Evolutionary conservation across 768 basidiomycete species (phyloP).

Genomic region (Suillus clintonianus): DNA sequence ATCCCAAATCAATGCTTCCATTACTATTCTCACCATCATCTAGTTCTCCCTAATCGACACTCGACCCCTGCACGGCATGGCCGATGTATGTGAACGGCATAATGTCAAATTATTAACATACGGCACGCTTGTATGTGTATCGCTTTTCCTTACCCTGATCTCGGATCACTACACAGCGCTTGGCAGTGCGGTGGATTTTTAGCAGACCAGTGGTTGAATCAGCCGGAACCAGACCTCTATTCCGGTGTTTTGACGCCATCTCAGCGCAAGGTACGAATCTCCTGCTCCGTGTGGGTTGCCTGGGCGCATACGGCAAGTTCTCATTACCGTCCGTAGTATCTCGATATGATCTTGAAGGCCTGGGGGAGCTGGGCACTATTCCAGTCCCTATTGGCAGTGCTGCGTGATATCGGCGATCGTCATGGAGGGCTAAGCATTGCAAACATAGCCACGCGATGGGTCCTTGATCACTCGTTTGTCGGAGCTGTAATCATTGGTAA

Average conservation of each 20-base stretch:
- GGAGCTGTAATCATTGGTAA: constrained; percentile 80
- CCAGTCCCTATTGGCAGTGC: constrained; percentile 59
- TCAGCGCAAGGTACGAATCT: constrained; percentile 66
- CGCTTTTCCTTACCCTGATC: constrained; percentile 6
- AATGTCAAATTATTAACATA: constrained; percentile 77
- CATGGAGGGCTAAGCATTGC: constrained; percentile 69
- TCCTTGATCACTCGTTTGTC: constrained; percentile 74
- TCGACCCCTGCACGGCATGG: constrained; percentile 76
- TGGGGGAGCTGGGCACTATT: constrained; percentile 83
- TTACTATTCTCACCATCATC: constrained; percentile 10
- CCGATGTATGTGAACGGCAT: constrained; percentile 73
- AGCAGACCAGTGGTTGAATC: constrained; percentile 70
- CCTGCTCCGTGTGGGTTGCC: not conserved
- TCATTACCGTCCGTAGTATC: constrained; percentile 54
- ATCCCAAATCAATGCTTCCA: not conserved
- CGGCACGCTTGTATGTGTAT: constrained; percentile 66
- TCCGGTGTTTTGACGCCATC: constrained; percentile 72
- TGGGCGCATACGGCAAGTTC: not conserved
- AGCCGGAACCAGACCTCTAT: constrained; percentile 73
- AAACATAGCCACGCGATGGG: constrained; percentile 82
- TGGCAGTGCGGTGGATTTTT: constrained; percentile 82
- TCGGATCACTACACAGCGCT: constrained; percentile 3
- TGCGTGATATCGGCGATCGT: constrained; percentile 66
- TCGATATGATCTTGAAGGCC: constrained; percentile 76
- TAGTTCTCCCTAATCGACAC: constrained; percentile 85